Percentiles rank a stretch among this genome's conserved stretches.
phyloP scores from a whole-genome alignment of 345 rosid species.

The Linum usitatissimum region DNA sequence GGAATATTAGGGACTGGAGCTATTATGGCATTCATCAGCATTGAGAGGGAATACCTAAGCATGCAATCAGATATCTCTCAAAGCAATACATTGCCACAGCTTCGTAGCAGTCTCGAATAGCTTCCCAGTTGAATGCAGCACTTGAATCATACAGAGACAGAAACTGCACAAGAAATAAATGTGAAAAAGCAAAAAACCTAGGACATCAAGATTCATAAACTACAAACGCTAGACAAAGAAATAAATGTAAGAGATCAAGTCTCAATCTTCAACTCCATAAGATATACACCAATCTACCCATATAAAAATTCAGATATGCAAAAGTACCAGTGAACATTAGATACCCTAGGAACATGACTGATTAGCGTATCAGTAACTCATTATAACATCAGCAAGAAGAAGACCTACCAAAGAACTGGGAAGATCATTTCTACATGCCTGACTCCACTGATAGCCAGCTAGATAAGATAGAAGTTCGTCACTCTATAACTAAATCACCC shows the following conservation, averaged over 20 bases:
- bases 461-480: not conserved
- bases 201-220: not conserved
- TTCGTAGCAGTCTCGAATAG: constrained; percentile 94
- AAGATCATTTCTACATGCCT: not conserved
- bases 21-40: constrained; percentile 3
- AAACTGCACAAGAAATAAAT: constrained; percentile 44
- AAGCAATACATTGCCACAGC: constrained; percentile 98
- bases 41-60: constrained; percentile 54
- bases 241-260: not conserved
- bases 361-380: no score
- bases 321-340: no score
- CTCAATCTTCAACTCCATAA: not conserved
- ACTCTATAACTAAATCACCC: no score
- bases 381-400: no score
- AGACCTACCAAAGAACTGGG: not conserved
- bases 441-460: not conserved
- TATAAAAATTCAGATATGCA: no score
- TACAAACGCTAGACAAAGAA: not conserved
- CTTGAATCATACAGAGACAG: constrained; percentile 77
- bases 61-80: constrained; percentile 96
- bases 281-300: no score
- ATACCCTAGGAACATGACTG: no score
- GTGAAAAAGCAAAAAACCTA: constrained; percentile 8
- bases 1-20: not conserved
- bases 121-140: constrained; percentile 92